Conservation (phyloP, 1,284 basidiomycete species). For the Anthracocystis setariae region DNA sequence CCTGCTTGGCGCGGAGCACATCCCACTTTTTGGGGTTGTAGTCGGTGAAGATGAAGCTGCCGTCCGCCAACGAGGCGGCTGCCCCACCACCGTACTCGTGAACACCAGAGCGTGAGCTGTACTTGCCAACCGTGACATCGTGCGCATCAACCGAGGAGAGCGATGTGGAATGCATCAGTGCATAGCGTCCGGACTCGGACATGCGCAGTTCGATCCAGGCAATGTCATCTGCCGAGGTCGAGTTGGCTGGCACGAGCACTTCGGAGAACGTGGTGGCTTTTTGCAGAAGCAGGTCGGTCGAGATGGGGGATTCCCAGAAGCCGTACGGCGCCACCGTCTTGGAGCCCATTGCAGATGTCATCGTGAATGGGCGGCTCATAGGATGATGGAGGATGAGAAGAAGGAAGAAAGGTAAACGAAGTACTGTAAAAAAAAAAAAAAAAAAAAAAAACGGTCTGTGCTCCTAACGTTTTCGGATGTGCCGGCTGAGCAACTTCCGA, state of each 20-base stretch:
- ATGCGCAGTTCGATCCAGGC: slow-evolving; percentile 77
- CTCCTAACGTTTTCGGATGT: background rate
- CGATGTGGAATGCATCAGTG: slow-evolving; percentile 71
- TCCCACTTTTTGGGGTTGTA: slow-evolving; percentile 43
- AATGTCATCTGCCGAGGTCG: slow-evolving; percentile 66
- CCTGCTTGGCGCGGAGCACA: slow-evolving; percentile 19
- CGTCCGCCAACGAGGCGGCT: slow-evolving; percentile 35
- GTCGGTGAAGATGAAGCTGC: slow-evolving; percentile 52
- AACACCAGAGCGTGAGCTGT: slow-evolving; percentile 50
- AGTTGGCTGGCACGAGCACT: slow-evolving; percentile 30
- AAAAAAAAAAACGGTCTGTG: slow-evolving; percentile 16
- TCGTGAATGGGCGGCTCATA: background rate
- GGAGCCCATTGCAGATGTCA: slow-evolving; percentile 12
- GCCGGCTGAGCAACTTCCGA: slow-evolving; percentile 9
- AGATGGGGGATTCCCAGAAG: slow-evolving; percentile 73
- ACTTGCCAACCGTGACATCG: slow-evolving; percentile 39
- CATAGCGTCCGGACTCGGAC: slow-evolving; percentile 73
- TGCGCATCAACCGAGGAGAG: slow-evolving; percentile 20
- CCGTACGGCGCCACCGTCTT: slow-evolving; percentile 58
- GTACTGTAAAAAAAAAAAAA: background rate
- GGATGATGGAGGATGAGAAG: background rate
- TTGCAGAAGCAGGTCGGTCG: slow-evolving; percentile 72
- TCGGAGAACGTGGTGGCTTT: slow-evolving; percentile 64
- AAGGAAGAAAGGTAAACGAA: slow-evolving; percentile 1
- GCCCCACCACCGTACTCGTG: slow-evolving; percentile 65